Evolutionary conservation across 2,329 filamentous ascomycete species (phyloP).

Genomic region (Penicillium olsonii): DNA sequence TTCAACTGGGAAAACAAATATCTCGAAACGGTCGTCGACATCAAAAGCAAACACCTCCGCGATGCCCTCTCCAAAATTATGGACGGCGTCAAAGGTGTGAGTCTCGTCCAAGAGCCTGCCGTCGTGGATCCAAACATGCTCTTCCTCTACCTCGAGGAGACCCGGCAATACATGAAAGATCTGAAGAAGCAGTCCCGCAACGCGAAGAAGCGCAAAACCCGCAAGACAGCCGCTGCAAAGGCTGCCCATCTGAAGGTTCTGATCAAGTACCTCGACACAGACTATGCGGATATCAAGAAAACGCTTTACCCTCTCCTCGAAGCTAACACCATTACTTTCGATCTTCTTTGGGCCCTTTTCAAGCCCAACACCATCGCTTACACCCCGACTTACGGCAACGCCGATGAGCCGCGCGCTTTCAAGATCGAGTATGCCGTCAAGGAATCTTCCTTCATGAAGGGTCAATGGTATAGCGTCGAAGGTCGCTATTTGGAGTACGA

Average conservation of each 20-base stretch:
- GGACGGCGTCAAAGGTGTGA: constrained; percentile 75
- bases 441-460: constrained; percentile 67
- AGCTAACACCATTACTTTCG: constrained; percentile 82
- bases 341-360: constrained; percentile 84
- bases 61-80: constrained; percentile 71
- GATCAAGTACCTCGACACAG: constrained; percentile 74
- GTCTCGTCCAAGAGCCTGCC: constrained; percentile 76
- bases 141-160: constrained; percentile 76
- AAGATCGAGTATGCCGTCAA: constrained; percentile 77
- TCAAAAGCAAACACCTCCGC: constrained; percentile 78
- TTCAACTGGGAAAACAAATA: constrained; percentile 87
- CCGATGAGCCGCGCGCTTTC: constrained; percentile 78
- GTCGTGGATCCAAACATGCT: constrained; percentile 71
- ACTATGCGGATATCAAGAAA: constrained; percentile 77
- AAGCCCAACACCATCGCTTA: constrained; percentile 83
- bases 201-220: constrained; percentile 46
- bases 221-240: constrained; percentile 40
- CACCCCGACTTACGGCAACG: constrained; percentile 72
- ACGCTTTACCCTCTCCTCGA: constrained; percentile 78
- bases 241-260: constrained; percentile 65
- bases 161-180: constrained; percentile 64
- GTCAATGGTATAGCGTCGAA: constrained; percentile 75
- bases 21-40: constrained; percentile 71
- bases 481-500: constrained; percentile 81
- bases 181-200: constrained; percentile 68